These are phyloP conservation scores for Tolypocladium tropicale DNA, from an alignment of 2,329 filamentous ascomycete species.

Conservation along the genomic window DNA sequence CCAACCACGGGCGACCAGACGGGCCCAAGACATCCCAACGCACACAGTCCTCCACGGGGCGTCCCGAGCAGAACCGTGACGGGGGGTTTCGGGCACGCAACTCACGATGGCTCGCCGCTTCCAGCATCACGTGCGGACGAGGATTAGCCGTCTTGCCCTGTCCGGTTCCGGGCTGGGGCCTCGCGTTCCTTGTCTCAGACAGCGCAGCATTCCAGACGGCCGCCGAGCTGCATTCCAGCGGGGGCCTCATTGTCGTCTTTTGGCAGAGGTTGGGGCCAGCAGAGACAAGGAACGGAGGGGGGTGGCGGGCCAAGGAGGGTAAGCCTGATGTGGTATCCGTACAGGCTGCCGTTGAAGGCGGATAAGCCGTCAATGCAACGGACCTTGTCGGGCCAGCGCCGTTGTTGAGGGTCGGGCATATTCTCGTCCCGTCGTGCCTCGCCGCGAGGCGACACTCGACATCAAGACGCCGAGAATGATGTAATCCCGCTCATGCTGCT, in stretches of 20 bases:
- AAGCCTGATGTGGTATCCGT: not conserved
- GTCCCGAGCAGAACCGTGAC: not conserved
- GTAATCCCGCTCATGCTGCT: not conserved
- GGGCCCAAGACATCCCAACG: not conserved
- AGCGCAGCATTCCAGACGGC: constrained; percentile 21
- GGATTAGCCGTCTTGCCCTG: constrained; percentile 12
- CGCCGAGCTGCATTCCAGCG: constrained; percentile 17
- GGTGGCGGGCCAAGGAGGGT: not conserved
- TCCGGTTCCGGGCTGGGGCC: constrained; percentile 13
- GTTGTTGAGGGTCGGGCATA: not conserved
- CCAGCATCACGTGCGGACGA: constrained; percentile 14
- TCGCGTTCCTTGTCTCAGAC: constrained; percentile 27
- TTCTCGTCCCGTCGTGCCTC: not conserved
- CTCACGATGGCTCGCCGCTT: constrained; percentile 5
- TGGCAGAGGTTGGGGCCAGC: constrained; percentile 16
- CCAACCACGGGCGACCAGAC: not conserved
- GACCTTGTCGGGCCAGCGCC: too few species aligned
- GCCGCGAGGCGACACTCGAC: not conserved
- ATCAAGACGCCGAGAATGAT: not conserved
- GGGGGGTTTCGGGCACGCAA: constrained; percentile 3
- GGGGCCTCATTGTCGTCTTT: constrained; percentile 22
- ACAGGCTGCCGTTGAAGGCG: not conserved
- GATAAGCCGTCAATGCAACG: not conserved
- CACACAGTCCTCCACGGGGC: constrained; percentile 1
- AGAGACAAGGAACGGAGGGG: not conserved